Evolutionary conservation across 768 basidiomycete genomes (phyloP).

Genomic region (Psilocybe sp.): DNA sequence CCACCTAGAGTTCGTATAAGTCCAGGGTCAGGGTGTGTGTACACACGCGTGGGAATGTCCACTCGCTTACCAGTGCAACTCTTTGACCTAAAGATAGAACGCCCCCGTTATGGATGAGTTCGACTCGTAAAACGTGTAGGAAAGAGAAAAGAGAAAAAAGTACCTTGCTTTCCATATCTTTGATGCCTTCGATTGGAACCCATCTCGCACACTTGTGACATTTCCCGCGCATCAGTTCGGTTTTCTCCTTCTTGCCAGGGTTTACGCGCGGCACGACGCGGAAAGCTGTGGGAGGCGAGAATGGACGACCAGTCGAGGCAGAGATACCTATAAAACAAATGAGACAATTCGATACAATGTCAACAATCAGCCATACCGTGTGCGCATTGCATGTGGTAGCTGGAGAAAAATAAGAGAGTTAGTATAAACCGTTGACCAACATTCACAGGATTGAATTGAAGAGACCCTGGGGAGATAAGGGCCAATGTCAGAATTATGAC

Average conservation of each 20-base stretch:
- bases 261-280: slow-evolving; percentile 43
- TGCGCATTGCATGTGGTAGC: slow-evolving; percentile 81
- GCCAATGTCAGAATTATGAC: not conserved
- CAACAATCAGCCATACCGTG: slow-evolving; percentile 49
- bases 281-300: slow-evolving; percentile 73
- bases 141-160: slow-evolving; percentile 3
- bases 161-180: slow-evolving; percentile 73
- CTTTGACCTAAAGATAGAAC: slow-evolving; percentile 49
- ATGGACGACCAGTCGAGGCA: slow-evolving; percentile 62
- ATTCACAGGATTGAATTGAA: not conserved
- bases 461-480: slow-evolving; percentile 16
- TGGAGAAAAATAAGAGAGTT: slow-evolving; percentile 19
- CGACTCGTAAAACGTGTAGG: not conserved
- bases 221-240: slow-evolving; percentile 60
- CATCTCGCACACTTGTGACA: slow-evolving; percentile 79
- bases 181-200: slow-evolving; percentile 71
- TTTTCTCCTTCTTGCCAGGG: slow-evolving; percentile 58
- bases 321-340: slow-evolving; percentile 55
- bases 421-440: not conserved
- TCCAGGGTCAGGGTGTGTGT: not conserved
- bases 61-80: slow-evolving; percentile 64
- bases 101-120: not conserved
- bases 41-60: not conserved
- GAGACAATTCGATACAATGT: slow-evolving; percentile 1
- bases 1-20: slow-evolving; percentile 46